Conservation (phyloP, 1,284 basidiomycete genomes). For the Rhodofomes roseus region DNA sequence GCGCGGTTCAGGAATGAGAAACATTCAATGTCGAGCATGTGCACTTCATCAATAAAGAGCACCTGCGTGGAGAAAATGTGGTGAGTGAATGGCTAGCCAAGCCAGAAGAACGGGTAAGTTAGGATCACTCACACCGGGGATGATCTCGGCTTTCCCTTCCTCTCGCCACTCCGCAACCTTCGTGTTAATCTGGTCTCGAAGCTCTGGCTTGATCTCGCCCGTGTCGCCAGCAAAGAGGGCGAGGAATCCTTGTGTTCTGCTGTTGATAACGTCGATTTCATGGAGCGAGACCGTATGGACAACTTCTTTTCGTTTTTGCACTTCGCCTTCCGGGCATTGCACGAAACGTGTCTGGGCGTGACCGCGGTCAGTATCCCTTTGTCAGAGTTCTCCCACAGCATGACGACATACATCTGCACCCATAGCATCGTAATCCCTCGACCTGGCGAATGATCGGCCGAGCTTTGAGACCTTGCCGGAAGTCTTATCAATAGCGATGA, state of each 20-base stretch:
- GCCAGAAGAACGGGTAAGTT: slow-evolving; percentile 2
- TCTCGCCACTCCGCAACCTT: slow-evolving; percentile 98
- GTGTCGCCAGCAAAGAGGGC: slow-evolving; percentile 87
- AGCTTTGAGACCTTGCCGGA: slow-evolving; percentile 97
- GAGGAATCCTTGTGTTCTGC: slow-evolving; percentile 90
- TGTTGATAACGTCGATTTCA: slow-evolving; percentile 99
- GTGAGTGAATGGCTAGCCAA: background rate
- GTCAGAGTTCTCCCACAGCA: slow-evolving; percentile 3
- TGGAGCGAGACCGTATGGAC: slow-evolving; percentile 97
- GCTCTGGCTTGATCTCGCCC: slow-evolving; percentile 97
- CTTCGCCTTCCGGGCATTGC: slow-evolving; percentile 96
- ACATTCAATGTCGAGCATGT: slow-evolving; percentile 99
- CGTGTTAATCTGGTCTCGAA: slow-evolving; percentile 94
- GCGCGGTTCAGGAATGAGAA: slow-evolving; percentile 98
- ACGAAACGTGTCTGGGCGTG: slow-evolving; percentile 86
- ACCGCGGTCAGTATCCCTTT: slow-evolving; percentile 2
- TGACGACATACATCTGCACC: slow-evolving; percentile 78
- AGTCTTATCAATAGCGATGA: slow-evolving; percentile 96
- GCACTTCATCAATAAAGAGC: slow-evolving; percentile 92
- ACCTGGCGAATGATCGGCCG: slow-evolving; percentile 92
- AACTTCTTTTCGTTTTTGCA: slow-evolving; percentile 96
- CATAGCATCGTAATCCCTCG: slow-evolving; percentile 98
- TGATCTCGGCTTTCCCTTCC: slow-evolving; percentile 97
- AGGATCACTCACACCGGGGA: slow-evolving; percentile 80
- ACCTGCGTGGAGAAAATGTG: slow-evolving; percentile 45